Conservation (phyloP, 176 grass and related monocot species). For the Eleusine coracana region DNA sequence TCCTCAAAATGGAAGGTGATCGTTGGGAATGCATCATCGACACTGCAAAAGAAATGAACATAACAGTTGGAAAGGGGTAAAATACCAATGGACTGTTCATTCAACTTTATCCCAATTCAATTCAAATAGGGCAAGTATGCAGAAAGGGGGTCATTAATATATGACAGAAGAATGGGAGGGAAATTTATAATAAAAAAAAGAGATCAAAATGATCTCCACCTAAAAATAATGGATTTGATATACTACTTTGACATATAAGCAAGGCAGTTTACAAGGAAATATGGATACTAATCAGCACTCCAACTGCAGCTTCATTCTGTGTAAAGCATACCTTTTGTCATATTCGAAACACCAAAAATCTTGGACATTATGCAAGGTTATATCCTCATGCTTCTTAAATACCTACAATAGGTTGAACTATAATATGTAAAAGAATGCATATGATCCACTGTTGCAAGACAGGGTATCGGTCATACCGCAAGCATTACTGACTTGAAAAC, state of each 20-base stretch:
- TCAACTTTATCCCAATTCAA: constrained; percentile 30
- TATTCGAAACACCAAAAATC: constrained; percentile 87
- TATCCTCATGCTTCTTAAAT: constrained; percentile 73
- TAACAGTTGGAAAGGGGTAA: constrained; percentile 31
- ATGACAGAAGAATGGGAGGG: neutral
- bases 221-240: neutral
- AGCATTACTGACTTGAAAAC: constrained; percentile 78
- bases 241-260: neutral
- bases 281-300: constrained; percentile 21
- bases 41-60: constrained; percentile 62
- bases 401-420: constrained; percentile 56
- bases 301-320: constrained; percentile 20
- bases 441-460: constrained; percentile 9
- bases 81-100: neutral
- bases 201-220: neutral
- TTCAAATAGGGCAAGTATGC: constrained; percentile 20
- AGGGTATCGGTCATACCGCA: constrained; percentile 53
- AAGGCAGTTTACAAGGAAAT: neutral
- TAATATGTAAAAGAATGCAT: constrained; percentile 28
- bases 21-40: constrained; percentile 88
- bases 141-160: neutral
- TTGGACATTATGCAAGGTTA: constrained; percentile 70
- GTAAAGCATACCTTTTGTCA: constrained; percentile 64
- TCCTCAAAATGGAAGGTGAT: constrained; percentile 86
- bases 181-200: neutral